phyloP scores from a whole-genome alignment of 1,139 yeast genomes.

The Scheffersomyces insectosa region DNA sequence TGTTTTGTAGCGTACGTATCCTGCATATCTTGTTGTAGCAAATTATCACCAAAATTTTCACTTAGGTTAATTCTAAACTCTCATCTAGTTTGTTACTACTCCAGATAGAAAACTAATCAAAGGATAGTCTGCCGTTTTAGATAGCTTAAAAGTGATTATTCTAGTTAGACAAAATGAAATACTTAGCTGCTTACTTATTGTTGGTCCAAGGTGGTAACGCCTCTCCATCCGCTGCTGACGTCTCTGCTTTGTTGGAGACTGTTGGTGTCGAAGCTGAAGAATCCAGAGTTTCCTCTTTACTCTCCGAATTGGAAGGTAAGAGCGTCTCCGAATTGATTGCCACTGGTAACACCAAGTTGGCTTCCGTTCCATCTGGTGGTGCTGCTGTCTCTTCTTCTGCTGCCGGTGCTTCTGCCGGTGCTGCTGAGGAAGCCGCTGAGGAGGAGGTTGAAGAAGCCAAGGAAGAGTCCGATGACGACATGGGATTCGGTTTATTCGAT shows the following conservation, averaged over 20 bases:
- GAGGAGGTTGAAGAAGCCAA: conserved; percentile 39
- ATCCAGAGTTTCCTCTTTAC: conserved; percentile 65
- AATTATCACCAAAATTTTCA: not conserved
- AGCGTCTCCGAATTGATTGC: conserved; percentile 71
- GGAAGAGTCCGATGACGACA: conserved; percentile 60
- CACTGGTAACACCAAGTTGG: conserved; percentile 79
- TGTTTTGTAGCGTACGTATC: no score
- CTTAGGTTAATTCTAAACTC: no score
- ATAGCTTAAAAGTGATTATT: conserved; percentile 62
- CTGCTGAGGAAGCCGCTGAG: conserved; percentile 40
- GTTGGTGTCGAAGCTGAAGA: conserved; percentile 81
- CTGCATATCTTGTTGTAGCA: no score
- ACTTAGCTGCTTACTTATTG: conserved; percentile 88
- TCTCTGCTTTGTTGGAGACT: conserved; percentile 69
- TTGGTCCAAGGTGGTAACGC: conserved; percentile 85
- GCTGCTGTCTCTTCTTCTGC: conserved; percentile 66
- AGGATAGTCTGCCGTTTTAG: conserved; percentile 56
- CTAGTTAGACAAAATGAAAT: conserved; percentile 61
- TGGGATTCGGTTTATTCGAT: conserved; percentile 92
- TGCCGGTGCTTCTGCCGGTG: conserved; percentile 43
- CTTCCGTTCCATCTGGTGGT: conserved; percentile 83
- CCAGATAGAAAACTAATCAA: conserved; percentile 23
- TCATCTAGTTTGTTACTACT: not conserved
- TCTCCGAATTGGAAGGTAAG: conserved; percentile 77
- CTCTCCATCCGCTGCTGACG: conserved; percentile 72